Conservation (phyloP, 768 basidiomycete species). For the Pleurotus giganteus region DNA sequence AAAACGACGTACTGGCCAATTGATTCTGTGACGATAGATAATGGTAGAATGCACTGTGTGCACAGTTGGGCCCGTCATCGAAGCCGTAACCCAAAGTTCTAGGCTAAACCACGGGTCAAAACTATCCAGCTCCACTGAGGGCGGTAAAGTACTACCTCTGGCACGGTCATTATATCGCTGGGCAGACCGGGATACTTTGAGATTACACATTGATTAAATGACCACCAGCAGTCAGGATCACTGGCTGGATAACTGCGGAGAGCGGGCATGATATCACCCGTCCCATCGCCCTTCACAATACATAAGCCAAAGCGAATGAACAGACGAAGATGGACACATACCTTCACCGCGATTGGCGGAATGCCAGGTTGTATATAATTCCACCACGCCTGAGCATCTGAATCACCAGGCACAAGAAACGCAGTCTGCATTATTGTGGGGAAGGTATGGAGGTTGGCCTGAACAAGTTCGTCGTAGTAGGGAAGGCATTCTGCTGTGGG, state of each 20-base stretch:
- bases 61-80: slow-evolving; percentile 66
- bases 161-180: slow-evolving; percentile 42
- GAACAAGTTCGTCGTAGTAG: slow-evolving; percentile 39
- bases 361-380: slow-evolving; percentile 37
- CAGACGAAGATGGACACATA: slow-evolving; percentile 6
- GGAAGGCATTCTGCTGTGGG: slow-evolving; percentile 36
- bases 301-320: neutral
- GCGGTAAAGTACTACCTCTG: slow-evolving; percentile 36
- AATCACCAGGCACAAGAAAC: slow-evolving; percentile 39
- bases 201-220: slow-evolving; percentile 36
- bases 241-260: slow-evolving; percentile 30
- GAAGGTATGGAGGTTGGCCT: slow-evolving; percentile 31
- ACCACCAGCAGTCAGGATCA: slow-evolving; percentile 60
- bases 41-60: slow-evolving; percentile 62
- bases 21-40: slow-evolving; percentile 50
- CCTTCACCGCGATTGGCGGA: slow-evolving; percentile 49
- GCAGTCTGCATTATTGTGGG: slow-evolving; percentile 46
- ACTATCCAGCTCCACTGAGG: no score
- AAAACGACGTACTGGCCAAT: slow-evolving; percentile 49
- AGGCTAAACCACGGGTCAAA: slow-evolving; percentile 33
- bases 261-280: slow-evolving; percentile 28
- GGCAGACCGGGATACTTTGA: slow-evolving; percentile 45
- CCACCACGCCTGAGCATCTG: slow-evolving; percentile 42
- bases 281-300: slow-evolving; percentile 19
- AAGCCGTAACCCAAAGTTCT: slow-evolving; percentile 57